Evolutionary conservation across 2,329 filamentous ascomycete genomes (phyloP), one percentile per base, ranked within the genome.

Genomic region (Zymoseptoria ardabiliae): DNA sequence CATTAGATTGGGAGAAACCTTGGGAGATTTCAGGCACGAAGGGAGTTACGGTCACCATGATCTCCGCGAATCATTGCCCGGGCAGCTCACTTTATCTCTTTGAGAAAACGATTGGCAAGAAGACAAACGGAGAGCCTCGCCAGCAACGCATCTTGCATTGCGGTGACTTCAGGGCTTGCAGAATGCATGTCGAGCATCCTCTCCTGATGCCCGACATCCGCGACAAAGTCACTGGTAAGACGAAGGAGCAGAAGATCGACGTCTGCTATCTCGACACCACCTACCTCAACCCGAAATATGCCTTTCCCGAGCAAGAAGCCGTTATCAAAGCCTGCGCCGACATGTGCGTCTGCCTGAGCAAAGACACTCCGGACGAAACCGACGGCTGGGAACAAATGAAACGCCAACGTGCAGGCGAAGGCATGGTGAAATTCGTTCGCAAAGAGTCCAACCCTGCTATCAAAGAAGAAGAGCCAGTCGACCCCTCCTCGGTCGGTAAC

Each of bases 191-290:
- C 6, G 79, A 83, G 49, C 94, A 99, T 74, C 88, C 91, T 1
- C 80, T 94, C 0, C 79, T 99, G 3, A 85, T 85, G 64, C 91
- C 94, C 0, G 85, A 95, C 22, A 78, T 86, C 0, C 68, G 87
- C 17, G 89, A 96, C 67, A 78, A 81, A 2, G 77, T 89, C 8
- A 86, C 85, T 0, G 89, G 90, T 1, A 89, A 88, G 72, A 78
- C 77, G 1, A 85, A 80, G 60, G 88, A 94, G 69, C 94, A 97
- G 71, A 90, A 87, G 68, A 91, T 99, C 57, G 93, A 99, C 69
- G 85, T 93, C 25, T 97, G 94, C 76, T 99, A 99, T 72, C 84
- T 99, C 8, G 94, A 99, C 71, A 99, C 94, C 0, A 99, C 94
- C 0, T 99, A 99, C 71, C 82, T 99, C 10, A 96, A 94, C 64